Conservation (phyloP, 805 yeast genomes). For the Schwanniomyces sp. region DNA sequence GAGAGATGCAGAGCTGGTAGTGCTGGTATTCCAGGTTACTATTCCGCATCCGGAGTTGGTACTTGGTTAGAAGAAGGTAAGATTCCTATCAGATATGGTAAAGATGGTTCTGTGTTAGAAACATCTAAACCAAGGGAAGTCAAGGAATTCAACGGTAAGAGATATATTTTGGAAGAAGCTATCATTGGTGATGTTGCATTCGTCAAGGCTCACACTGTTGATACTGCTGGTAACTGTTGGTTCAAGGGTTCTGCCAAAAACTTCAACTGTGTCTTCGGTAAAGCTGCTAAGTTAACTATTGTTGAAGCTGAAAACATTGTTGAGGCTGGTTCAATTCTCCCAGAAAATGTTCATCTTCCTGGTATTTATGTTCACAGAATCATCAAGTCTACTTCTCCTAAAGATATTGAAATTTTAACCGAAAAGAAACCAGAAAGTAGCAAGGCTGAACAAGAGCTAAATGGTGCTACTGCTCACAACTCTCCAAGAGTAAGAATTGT, state of each 20-base stretch:
- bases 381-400: constrained; percentile 41
- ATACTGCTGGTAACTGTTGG: constrained; percentile 48
- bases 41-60: constrained; percentile 49
- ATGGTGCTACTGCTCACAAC: constrained; percentile 6
- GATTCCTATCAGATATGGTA: constrained; percentile 41
- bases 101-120: constrained; percentile 30
- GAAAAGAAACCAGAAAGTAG: not conserved
- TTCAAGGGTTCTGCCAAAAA: constrained; percentile 47
- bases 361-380: constrained; percentile 43
- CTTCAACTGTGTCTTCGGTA: constrained; percentile 46
- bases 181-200: constrained; percentile 49
- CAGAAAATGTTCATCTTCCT: constrained; percentile 48
- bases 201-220: constrained; percentile 47
- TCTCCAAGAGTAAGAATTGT: constrained; percentile 34
- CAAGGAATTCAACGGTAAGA: constrained; percentile 43
- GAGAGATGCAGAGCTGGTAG: constrained; percentile 50
- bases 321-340: constrained; percentile 42
- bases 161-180: constrained; percentile 43
- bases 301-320: constrained; percentile 54
- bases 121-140: constrained; percentile 40
- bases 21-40: constrained; percentile 51
- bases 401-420: constrained; percentile 40
- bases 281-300: constrained; percentile 45
- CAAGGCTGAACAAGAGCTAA: constrained; percentile 1
- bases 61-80: constrained; percentile 53